Evolutionary conservation across 73 alveolate genomes (phyloP).

Genomic region (Paramecium pentaurelia): DNA sequence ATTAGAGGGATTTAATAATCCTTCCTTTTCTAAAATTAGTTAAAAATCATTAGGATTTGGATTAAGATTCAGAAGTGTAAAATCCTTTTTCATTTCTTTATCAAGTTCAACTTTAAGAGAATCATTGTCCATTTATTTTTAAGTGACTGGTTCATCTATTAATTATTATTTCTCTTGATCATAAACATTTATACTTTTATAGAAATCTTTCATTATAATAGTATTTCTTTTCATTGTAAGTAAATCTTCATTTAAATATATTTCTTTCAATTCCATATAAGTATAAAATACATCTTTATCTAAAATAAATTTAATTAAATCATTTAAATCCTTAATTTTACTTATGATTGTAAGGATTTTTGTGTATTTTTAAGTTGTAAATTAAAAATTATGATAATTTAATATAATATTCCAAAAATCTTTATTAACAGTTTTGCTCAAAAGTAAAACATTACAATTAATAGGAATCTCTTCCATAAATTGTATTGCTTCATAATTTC

Average conservation of each 20-base stretch:
- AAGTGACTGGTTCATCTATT: neutral
- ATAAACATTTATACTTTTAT: neutral
- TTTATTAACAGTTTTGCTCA: neutral
- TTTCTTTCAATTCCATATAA: neutral
- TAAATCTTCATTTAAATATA: neutral
- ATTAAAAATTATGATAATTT: neutral
- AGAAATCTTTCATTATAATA: neutral
- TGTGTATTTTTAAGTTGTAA: neutral
- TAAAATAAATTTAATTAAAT: neutral
- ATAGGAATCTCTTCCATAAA: constrained; percentile 21
- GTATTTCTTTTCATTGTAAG: neutral
- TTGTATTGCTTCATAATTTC: neutral
- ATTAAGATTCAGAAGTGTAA: neutral
- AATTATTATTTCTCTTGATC: neutral
- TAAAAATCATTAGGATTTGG: constrained; percentile 12
- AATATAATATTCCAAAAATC: constrained; percentile 13
- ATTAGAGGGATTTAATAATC: neutral
- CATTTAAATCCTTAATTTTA: neutral
- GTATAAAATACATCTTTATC: neutral
- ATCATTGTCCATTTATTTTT: neutral
- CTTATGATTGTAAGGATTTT: neutral
- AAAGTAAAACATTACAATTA: neutral
- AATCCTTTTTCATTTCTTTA: neutral
- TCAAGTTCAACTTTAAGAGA: neutral
- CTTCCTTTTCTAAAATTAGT: neutral